Evolutionary conservation across 768 basidiomycete genomes (phyloP).

Genomic region (Hygrocybe punicea): DNA sequence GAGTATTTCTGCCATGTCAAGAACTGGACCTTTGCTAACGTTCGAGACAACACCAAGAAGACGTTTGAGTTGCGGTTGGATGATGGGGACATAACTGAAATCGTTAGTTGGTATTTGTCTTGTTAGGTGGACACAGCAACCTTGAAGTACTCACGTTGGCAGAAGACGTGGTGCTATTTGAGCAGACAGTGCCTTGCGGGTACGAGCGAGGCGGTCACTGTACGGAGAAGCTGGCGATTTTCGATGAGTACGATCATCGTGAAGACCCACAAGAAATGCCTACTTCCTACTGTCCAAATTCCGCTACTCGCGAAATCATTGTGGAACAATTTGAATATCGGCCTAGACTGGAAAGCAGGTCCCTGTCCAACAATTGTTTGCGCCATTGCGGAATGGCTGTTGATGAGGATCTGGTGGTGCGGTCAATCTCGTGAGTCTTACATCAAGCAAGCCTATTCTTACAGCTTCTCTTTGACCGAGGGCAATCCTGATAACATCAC

Average conservation of each 20-base stretch:
- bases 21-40: too few relatives aligned
- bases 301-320: not conserved
- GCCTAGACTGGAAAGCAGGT: not conserved
- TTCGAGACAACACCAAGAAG: too few relatives aligned
- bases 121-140: too few relatives aligned
- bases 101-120: too few relatives aligned
- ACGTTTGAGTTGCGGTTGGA: too few relatives aligned
- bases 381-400: not conserved
- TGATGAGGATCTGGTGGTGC: not conserved
- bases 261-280: not conserved
- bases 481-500: not conserved
- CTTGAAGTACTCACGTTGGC: too few relatives aligned
- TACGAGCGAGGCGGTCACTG: too few relatives aligned
- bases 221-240: too few relatives aligned
- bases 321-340: not conserved
- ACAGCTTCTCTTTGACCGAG: not conserved
- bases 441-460: not conserved
- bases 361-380: not conserved
- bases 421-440: not conserved
- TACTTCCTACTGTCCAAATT: not conserved
- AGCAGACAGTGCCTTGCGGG: too few relatives aligned
- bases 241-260: not conserved
- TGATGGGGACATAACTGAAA: too few relatives aligned
- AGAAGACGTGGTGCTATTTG: too few relatives aligned
- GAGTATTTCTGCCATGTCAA: too few relatives aligned